Evolutionary conservation across 371 early-diverging fungal species (phyloP).

Genomic region (Batkoa obscura): DNA sequence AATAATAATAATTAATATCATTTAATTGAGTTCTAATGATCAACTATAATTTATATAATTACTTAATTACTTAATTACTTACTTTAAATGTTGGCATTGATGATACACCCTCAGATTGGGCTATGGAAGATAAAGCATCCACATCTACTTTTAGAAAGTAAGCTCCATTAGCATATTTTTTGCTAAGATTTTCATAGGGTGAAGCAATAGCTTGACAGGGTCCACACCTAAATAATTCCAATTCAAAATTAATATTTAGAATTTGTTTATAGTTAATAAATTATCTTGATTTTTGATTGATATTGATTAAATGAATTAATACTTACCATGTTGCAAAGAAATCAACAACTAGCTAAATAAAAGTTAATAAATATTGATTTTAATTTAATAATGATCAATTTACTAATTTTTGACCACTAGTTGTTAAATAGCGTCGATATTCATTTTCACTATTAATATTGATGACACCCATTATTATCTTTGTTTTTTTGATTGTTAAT

Average conservation of each 20-base stretch:
- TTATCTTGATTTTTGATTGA: too few relatives aligned
- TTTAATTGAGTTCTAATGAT: neutral
- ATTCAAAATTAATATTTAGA: neutral
- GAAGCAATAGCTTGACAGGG: conserved; percentile 6
- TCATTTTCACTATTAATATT: too few relatives aligned
- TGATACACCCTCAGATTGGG: neutral
- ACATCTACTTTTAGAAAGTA: conserved; percentile 8
- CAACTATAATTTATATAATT: too few relatives aligned
- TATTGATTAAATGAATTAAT: too few relatives aligned
- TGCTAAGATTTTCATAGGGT: conserved; percentile 1
- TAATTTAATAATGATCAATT: too few relatives aligned
- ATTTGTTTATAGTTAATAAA: too few relatives aligned
- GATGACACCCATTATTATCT: too few relatives aligned
- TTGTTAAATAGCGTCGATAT: too few relatives aligned
- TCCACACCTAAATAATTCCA: conserved; percentile 4
- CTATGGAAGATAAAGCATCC: neutral
- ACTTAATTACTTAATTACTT: neutral
- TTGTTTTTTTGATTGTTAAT: too few relatives aligned
- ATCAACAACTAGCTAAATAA: conserved; percentile 7
- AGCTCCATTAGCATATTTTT: conserved; percentile 6
- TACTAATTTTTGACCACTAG: too few relatives aligned
- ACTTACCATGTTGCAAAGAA: conserved; percentile 9
- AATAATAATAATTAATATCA: neutral
- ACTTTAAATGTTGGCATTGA: conserved; percentile 8
- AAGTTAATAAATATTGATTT: too few relatives aligned